These are phyloP conservation scores for Sugiyamaella neomexicana DNA, from an alignment of 1,139 yeast genomes.

Conservation along the genomic window DNA sequence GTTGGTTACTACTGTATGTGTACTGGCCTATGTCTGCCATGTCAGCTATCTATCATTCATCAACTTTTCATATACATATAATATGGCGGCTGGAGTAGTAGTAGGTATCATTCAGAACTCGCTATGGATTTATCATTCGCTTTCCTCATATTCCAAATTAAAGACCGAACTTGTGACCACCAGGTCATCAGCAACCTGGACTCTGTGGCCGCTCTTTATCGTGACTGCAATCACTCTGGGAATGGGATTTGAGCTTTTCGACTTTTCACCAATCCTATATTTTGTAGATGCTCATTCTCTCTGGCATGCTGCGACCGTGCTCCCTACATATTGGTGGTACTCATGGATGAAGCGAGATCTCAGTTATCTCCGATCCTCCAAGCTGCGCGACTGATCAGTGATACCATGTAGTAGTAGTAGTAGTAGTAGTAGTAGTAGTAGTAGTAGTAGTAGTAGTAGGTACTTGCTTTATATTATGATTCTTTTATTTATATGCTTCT, in stretches of 20 bases:
- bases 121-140: conserved; percentile 46
- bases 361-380: conserved; percentile 18
- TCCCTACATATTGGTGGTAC: conserved; percentile 44
- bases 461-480: no score
- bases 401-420: no score
- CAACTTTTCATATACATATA: conserved; percentile 90
- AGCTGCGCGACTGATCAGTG: conserved; percentile 6
- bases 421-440: no score
- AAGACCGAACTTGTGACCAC: conserved; percentile 5
- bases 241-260: conserved; percentile 85
- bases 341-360: conserved; percentile 41
- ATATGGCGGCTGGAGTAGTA: conserved; percentile 85
- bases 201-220: conserved; percentile 53
- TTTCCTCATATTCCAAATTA: conserved; percentile 26
- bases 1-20: conserved; percentile 48
- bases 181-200: conserved; percentile 37
- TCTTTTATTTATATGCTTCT: conserved; percentile 29
- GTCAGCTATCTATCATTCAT: conserved; percentile 59
- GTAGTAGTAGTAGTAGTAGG: no score
- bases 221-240: conserved; percentile 62
- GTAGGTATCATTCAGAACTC: conserved; percentile 76
- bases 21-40: conserved; percentile 55
- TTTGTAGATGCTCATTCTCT: conserved; percentile 88
- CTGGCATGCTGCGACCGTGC: conserved; percentile 65
- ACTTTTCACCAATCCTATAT: conserved; percentile 69